A percentile compares a stretch with the other conserved stretches of the same genome.
These are phyloP conservation scores for Cotoneaster glaucophyllus DNA, from an alignment of 306 rosid species.

Conservation along the genomic window DNA sequence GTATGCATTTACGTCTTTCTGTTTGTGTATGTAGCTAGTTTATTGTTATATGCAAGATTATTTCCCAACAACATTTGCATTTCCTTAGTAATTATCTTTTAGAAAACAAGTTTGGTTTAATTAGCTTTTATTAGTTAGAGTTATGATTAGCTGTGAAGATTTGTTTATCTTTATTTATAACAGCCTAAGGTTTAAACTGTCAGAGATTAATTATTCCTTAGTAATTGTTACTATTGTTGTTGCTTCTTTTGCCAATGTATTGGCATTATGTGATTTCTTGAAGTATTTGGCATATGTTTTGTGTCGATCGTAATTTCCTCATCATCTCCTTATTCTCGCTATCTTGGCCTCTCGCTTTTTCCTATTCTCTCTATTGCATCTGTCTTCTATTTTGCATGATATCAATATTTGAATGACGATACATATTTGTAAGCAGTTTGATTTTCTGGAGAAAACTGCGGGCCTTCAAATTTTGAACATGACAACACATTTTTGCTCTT, in stretches of 20 bases:
- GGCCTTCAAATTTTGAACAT: background rate
- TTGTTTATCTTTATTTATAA: background rate
- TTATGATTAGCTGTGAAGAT: background rate
- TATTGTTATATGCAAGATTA: background rate
- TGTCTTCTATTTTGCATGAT: background rate
- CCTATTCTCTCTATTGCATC: background rate
- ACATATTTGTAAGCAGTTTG: background rate
- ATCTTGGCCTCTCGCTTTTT: background rate
- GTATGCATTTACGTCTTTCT: slow-evolving; percentile 18
- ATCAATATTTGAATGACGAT: background rate
- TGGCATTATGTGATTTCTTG: background rate
- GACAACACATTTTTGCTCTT: background rate
- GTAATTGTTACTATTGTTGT: background rate
- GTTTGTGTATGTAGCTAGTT: background rate
- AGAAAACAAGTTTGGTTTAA: background rate
- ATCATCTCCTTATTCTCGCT: background rate
- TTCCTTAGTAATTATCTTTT: background rate
- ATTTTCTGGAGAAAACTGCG: background rate
- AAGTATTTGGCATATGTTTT: background rate
- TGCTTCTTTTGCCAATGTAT: background rate
- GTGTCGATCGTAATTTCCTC: background rate
- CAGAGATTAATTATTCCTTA: background rate
- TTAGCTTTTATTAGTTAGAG: background rate
- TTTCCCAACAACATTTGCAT: background rate
- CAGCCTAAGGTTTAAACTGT: background rate